Evolutionary conservation across 2,329 filamentous ascomycete species (phyloP).

Genomic region (Colletotrichum falcatum): DNA sequence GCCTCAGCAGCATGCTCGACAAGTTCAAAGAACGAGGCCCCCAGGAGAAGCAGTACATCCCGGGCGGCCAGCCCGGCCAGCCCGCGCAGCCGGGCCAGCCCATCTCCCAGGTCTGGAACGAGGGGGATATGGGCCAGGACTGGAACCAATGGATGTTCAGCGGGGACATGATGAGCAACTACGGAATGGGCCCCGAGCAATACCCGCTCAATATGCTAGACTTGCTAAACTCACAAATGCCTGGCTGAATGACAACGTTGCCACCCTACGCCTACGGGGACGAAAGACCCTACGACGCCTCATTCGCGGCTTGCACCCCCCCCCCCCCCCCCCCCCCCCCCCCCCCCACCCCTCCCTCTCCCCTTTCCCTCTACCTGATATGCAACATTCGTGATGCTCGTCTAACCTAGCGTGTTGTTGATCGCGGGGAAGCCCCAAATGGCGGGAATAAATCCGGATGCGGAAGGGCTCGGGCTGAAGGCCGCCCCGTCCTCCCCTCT

Average conservation of each 20-base stretch:
- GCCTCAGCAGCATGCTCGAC: constrained; percentile 47
- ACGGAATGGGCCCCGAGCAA: constrained; percentile 39
- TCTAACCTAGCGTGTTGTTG: background rate
- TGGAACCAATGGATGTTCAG: constrained; percentile 48
- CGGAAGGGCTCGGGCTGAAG: constrained; percentile 12
- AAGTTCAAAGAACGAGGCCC: constrained; percentile 45
- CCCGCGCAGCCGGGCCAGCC: constrained; percentile 16
- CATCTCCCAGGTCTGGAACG: constrained; percentile 21
- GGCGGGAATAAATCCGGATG: constrained; percentile 19
- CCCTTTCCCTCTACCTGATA: constrained; percentile 4
- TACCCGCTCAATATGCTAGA: constrained; percentile 45
- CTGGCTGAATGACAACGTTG: constrained; percentile 40
- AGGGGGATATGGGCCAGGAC: constrained; percentile 35
- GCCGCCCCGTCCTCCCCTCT: background rate
- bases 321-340: too few relatives aligned
- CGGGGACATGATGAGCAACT: constrained; percentile 42
- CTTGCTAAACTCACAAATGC: constrained; percentile 47
- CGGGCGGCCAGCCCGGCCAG: constrained; percentile 2
- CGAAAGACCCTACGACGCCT: background rate
- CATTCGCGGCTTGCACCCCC: constrained; percentile 12
- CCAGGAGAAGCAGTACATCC: constrained; percentile 25
- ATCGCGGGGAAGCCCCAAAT: background rate
- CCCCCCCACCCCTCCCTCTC: too few relatives aligned
- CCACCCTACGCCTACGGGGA: constrained; percentile 4
- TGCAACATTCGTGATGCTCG: constrained; percentile 18